phyloP scores from a whole-genome alignment of 768 basidiomycete genomes.

The Macrocybe gigantea region DNA sequence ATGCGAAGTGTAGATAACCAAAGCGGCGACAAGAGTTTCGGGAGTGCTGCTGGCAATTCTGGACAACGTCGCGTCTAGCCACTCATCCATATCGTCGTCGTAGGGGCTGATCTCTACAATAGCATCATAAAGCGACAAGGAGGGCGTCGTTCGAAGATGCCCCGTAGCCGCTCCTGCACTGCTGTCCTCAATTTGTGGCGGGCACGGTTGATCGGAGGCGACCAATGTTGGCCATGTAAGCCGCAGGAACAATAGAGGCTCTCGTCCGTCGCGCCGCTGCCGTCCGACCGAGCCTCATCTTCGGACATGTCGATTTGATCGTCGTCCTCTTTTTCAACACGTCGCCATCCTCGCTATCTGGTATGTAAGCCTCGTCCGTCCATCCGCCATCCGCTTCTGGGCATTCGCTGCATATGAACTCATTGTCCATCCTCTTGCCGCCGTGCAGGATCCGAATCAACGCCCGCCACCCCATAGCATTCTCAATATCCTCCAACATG shows the following conservation, averaged over 20 bases:
- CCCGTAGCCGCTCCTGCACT: conserved; percentile 38
- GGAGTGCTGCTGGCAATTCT: conserved; percentile 41
- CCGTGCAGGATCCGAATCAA: conserved; percentile 50
- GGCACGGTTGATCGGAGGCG: conserved; percentile 31
- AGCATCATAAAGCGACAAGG: conserved; percentile 35
- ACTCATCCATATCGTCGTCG: conserved; percentile 17
- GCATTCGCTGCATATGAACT: background rate
- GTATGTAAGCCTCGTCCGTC: background rate
- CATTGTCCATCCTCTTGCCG: conserved; percentile 42
- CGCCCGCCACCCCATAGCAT: conserved; percentile 41
- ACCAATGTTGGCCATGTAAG: conserved; percentile 50
- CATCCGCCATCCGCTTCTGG: background rate
- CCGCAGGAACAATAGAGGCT: conserved; percentile 21
- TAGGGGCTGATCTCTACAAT: conserved; percentile 30
- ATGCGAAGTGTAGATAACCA: conserved; percentile 43
- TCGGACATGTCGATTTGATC: conserved; percentile 12
- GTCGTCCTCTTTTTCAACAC: conserved; percentile 25
- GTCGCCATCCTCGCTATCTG: conserved; percentile 18
- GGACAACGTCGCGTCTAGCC: conserved; percentile 26
- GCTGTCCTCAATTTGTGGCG: conserved; percentile 33
- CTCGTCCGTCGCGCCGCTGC: conserved; percentile 8
- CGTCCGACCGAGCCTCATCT: conserved; percentile 9
- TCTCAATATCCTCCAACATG: conserved; percentile 58
- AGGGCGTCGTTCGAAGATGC: conserved; percentile 49
- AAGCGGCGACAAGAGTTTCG: conserved; percentile 48